Evolutionary conservation across 805 yeast genomes (phyloP), one percentile per base, ranked within the genome.

Genomic region (Hanseniaspora guilliermondii): DNA sequence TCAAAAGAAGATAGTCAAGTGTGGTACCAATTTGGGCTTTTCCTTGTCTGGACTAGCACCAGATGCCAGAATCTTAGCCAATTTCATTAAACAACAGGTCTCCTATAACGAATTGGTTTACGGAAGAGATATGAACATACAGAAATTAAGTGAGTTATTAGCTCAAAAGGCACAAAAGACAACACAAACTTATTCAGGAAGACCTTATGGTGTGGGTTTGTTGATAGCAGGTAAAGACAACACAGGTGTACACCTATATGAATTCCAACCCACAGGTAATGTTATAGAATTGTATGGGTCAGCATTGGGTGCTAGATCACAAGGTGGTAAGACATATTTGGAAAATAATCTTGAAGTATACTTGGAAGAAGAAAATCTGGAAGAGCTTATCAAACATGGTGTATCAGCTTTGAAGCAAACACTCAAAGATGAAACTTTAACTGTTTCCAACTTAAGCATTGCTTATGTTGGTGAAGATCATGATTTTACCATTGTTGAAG

Each of bases 41-140:
- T 96, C 96, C 0, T 76, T 93, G 55, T 96, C 99, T 1, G 99
- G 99, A 9, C 78, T 93, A 63, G 97, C 97, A 0, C 97, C 99
- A 17, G 99, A 93, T 67, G 98, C 97, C 24, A 77, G 99, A 60
- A 95, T 93, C 38, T 75, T 93, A 61, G 82, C 95, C 49, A 93
- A 87, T 66, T 89, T 74, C 69, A 73, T 93, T 62, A 80, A 97
- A 67, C 88, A 87, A 62, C 93, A 89, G 64, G 94, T 97, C 50
- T 83, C 91, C 82, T 78, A 83, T 59, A 84, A 91, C 35, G 85
- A 79, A 63, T 76, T 91, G 76, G 81, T 89, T 27, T 93, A 78
- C 70, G 83, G 87, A 70, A 80, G 95, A 64, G 89, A 96, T 16
- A 73, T 93, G 57, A 82, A 86, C 58, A 81, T 89, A 17, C 79